Percentiles rank a stretch among this genome's conserved stretches.
phyloP scores from a whole-genome alignment of 768 basidiomycete species.

The Podaxis mareebaensis region DNA sequence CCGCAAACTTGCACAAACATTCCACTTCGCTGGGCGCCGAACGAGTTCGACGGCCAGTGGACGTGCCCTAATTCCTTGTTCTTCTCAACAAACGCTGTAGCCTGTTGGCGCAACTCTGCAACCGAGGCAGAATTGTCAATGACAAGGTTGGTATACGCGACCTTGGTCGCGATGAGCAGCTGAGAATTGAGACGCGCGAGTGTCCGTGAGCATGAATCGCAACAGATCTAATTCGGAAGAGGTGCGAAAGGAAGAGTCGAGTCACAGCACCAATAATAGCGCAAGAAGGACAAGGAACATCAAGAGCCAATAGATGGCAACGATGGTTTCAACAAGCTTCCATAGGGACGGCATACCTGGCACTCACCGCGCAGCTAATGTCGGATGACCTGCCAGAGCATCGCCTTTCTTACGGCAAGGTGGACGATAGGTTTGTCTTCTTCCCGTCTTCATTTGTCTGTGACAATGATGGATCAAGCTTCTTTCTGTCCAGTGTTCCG shows the following conservation, averaged over 20 bases:
- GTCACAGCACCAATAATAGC: neutral
- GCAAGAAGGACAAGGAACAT: neutral
- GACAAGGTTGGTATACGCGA: constrained; percentile 81
- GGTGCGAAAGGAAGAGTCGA: constrained; percentile 37
- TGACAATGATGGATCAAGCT: constrained; percentile 85
- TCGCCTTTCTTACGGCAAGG: constrained; percentile 80
- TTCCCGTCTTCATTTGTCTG: constrained; percentile 66
- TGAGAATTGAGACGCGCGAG: constrained; percentile 75
- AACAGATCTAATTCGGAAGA: constrained; percentile 82
- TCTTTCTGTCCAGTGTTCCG: constrained; percentile 79
- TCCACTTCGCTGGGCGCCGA: constrained; percentile 42
- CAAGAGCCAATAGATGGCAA: constrained; percentile 89
- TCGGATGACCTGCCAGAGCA: constrained; percentile 65
- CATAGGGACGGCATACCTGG: constrained; percentile 74
- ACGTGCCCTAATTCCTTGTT: constrained; percentile 51
- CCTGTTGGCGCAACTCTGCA: constrained; percentile 59
- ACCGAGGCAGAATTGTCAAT: constrained; percentile 86
- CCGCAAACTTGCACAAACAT: constrained; percentile 5
- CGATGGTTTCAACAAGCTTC: constrained; percentile 78
- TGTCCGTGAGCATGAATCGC: constrained; percentile 78
- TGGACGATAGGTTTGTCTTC: constrained; percentile 86
- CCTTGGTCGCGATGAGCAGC: constrained; percentile 74
- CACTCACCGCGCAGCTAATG: constrained; percentile 79
- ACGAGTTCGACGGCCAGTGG: constrained; percentile 57
- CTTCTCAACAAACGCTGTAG: constrained; percentile 46